These are phyloP conservation scores for Pluteus cervinus DNA, from an alignment of 768 basidiomycete genomes.

Conservation along the genomic window DNA sequence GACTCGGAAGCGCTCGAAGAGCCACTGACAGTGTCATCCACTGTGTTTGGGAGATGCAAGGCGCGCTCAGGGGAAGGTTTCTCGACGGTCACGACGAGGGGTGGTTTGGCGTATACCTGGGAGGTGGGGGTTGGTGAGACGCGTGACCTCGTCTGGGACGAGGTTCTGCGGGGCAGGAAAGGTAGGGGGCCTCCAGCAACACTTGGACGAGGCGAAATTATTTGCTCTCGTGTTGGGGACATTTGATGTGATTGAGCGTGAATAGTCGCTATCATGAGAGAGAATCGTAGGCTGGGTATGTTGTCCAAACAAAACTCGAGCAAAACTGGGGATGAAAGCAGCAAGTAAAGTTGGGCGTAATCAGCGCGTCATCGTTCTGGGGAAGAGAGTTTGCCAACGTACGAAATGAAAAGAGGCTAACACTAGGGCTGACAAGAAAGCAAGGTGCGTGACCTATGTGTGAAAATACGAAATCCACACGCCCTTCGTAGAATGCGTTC, in stretches of 20 bases:
- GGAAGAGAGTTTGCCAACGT: not conserved
- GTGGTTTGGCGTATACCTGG: constrained; percentile 6
- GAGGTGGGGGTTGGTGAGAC: constrained; percentile 9
- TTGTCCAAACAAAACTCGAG: not conserved
- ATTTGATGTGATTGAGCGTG: constrained; percentile 28
- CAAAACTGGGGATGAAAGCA: not conserved
- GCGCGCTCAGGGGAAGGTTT: no score
- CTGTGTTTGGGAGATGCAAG: no score
- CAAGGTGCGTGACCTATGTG: no score
- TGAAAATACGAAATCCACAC: no score
- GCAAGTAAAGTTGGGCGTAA: not conserved
- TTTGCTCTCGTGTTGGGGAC: constrained; percentile 26
- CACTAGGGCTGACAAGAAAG: no score
- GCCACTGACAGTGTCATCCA: no score
- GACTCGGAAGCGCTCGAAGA: not conserved
- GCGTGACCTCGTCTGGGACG: constrained; percentile 17
- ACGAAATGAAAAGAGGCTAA: no score
- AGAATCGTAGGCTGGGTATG: not conserved
- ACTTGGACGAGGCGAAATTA: constrained; percentile 38
- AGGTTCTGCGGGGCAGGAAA: constrained; percentile 48
- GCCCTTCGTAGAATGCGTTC: no score
- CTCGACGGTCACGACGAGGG: no score
- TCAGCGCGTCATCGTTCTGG: not conserved
- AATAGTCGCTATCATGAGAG: constrained; percentile 40
- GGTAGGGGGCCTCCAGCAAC: constrained; percentile 57